Evolutionary conservation across 148 eudicot genomes (phyloP), one percentile per base, ranked within the genome.

Genomic region (Heliamphora exappendiculata): DNA sequence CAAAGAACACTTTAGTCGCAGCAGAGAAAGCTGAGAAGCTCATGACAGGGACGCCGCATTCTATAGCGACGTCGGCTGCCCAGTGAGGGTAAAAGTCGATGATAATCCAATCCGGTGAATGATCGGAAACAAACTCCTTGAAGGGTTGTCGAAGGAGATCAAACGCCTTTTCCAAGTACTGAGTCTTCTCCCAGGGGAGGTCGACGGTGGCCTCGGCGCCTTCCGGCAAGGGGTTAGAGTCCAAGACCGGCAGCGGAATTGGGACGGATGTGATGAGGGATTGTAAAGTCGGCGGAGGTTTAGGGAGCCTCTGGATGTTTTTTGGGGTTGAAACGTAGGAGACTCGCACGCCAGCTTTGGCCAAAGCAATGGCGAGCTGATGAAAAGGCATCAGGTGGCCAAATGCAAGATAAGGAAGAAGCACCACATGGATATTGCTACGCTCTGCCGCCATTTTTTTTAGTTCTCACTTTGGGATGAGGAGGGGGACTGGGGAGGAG

Each of bases 161-260:
- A 9, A 66, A 80, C 8, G 79, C 82, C 20, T 69, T 17, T 34
- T 28, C 50, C 0, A 80, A 11, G 45, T 70, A 47, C 12, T 36
- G 76, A 26, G 50, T 28, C 41, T 75, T 50, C 28, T 76, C 76
- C n/a, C 59, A 47, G 12, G 82, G 73, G 7, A 75, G 0, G 71
- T 80, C 82, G 34, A 81, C 31, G 36, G 76, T 81, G 55, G 83
- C 76, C 62, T 81, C 83, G 14, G 80, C 80, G 1, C 37, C 73
- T 16, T 50, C 67, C 1, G 80, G 67, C 1, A 76, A 50, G 3
- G 28, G 47, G 45, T 7, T 8, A 1, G 50, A 51, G 16, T 75
- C 75, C 31, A 75, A 7, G 14, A 71, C 41, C 3, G 79, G 83
- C 10, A 71, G 1, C 0, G 73, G 76, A 28, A 81, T 49, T 0